Conservation (phyloP, 2,329 filamentous ascomycete genomes). For the Bisporella sp. region DNA sequence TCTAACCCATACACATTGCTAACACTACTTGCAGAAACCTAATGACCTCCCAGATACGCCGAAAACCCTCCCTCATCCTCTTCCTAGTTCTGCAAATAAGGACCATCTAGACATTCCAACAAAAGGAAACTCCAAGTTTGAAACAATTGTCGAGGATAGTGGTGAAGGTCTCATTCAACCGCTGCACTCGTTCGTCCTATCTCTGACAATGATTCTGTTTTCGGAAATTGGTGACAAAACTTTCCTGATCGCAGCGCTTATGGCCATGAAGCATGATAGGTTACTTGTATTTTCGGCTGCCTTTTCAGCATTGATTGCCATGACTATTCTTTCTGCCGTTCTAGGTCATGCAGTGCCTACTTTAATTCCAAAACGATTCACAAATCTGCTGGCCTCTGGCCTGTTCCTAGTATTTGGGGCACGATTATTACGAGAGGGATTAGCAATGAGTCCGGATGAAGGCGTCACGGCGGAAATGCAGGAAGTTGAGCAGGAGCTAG, state of each 20-base stretch:
- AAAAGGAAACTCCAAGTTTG: conserved; percentile 28
- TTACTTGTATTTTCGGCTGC: conserved; percentile 91
- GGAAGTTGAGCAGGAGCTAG: conserved; percentile 88
- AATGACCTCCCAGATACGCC: conserved; percentile 72
- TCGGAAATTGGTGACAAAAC: conserved; percentile 98
- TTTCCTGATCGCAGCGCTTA: conserved; percentile 91
- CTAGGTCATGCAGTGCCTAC: conserved; percentile 88
- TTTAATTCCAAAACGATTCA: conserved; percentile 83
- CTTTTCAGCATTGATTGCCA: conserved; percentile 83
- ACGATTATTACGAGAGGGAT: conserved; percentile 77
- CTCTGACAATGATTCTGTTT: conserved; percentile 94
- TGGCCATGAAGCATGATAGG: conserved; percentile 98
- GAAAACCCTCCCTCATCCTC: conserved; percentile 65
- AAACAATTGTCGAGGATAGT: conserved; percentile 36
- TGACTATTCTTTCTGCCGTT: conserved; percentile 91
- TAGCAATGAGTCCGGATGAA: conserved; percentile 82
- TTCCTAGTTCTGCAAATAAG: conserved; percentile 59
- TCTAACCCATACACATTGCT: background rate
- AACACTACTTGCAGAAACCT: conserved; percentile 56
- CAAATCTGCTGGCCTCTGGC: conserved; percentile 75
- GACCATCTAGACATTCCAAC: conserved; percentile 51
- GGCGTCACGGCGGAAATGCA: conserved; percentile 96
- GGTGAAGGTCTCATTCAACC: conserved; percentile 63
- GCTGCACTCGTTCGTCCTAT: conserved; percentile 82
- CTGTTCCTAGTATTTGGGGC: conserved; percentile 88